Evolutionary conservation across 768 basidiomycete species (phyloP).

Genomic region (Piloderma croceum): DNA sequence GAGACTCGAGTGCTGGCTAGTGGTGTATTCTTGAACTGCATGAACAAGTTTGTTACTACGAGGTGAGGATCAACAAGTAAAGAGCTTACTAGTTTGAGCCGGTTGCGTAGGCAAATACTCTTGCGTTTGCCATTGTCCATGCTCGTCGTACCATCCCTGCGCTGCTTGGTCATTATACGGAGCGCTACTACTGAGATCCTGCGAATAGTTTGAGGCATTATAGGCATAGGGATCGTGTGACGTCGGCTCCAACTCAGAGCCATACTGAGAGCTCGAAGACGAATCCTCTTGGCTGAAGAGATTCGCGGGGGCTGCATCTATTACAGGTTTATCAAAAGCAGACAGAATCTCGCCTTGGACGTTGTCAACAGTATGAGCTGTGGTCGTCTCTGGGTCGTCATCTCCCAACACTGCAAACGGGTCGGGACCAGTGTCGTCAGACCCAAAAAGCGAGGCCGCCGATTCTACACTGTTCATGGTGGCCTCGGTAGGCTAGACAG

Average conservation of each 20-base stretch:
- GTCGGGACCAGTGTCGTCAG: slow-evolving; percentile 55
- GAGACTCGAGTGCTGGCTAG: slow-evolving; percentile 14
- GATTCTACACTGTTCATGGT: slow-evolving; percentile 66
- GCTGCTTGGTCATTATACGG: slow-evolving; percentile 9
- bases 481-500: no score
- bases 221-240: slow-evolving; percentile 10
- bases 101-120: slow-evolving; percentile 11
- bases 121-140: slow-evolving; percentile 21
- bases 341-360: no score
- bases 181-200: slow-evolving; percentile 8
- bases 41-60: slow-evolving; percentile 9
- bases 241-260: slow-evolving; percentile 23
- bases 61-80: no score
- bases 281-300: slow-evolving; percentile 10
- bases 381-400: slow-evolving; percentile 21
- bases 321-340: background rate
- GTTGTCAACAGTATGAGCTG: no score
- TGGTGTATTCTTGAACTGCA: slow-evolving; percentile 7
- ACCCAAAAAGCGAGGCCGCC: slow-evolving; percentile 76
- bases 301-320: slow-evolving; percentile 7
- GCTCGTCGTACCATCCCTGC: slow-evolving; percentile 28
- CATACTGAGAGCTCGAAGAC: slow-evolving; percentile 19
- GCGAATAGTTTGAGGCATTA: slow-evolving; percentile 10
- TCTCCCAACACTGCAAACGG: slow-evolving; percentile 58
- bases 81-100: slow-evolving; percentile 1